A percentile compares a stretch with the other conserved stretches of the same genome.
Conservation (phyloP, 2,329 filamentous ascomycete species). For the Pseudocercospora cruenta region DNA sequence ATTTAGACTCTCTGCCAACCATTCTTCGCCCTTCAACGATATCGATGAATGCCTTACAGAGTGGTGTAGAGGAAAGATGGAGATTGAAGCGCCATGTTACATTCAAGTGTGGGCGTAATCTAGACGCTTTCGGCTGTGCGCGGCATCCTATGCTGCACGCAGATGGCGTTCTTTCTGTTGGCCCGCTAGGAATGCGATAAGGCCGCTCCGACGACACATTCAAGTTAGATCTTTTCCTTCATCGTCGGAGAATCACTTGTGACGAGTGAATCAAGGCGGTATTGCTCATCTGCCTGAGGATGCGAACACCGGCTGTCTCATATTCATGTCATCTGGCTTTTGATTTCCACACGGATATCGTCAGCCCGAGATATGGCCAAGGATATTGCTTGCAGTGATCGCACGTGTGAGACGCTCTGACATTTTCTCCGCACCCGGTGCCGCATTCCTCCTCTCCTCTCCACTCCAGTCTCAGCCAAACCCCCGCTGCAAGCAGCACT, state of each 20-base stretch:
- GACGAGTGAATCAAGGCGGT: neutral
- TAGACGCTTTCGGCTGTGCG: constrained; percentile 2
- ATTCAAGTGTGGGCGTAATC: constrained; percentile 3
- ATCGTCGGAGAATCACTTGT: neutral
- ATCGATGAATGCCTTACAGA: neutral
- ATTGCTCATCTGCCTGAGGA: neutral
- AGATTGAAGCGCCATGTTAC: neutral
- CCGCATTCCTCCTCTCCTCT: neutral
- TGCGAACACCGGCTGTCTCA: neutral
- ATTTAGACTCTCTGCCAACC: neutral
- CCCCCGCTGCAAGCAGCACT: neutral
- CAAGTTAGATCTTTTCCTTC: neutral
- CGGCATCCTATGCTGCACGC: constrained; percentile 5
- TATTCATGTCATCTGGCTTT: neutral
- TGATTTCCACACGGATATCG: neutral
- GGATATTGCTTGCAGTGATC: neutral
- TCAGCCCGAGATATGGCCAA: neutral
- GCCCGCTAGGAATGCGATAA: neutral
- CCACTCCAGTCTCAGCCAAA: neutral
- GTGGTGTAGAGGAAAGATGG: neutral
- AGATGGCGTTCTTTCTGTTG: neutral
- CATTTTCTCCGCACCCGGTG: neutral
- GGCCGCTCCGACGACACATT: neutral
- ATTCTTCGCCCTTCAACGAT: neutral
- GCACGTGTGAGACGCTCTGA: neutral